A percentile compares a stretch with the other conserved stretches of the same genome.
Conservation (phyloP, 352 stramenopile genomes). For the Sclerospora graminicola region DNA sequence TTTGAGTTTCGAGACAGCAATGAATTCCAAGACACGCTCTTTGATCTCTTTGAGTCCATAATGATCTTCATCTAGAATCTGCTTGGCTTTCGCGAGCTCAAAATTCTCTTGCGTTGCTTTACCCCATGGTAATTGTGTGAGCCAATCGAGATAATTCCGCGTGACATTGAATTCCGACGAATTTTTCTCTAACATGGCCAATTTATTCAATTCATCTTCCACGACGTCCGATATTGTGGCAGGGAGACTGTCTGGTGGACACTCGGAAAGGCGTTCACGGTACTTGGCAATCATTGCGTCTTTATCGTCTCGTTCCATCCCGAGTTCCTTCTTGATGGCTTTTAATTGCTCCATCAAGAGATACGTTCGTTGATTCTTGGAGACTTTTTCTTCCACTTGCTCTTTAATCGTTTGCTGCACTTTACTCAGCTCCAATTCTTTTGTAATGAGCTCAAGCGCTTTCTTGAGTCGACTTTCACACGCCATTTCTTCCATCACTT, state of each 20-base stretch:
- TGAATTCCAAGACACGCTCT: conserved; percentile 98
- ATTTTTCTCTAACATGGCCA: conserved; percentile 97
- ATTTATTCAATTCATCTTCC: conserved; percentile 96
- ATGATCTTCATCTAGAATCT: conserved; percentile 94
- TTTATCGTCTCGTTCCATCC: conserved; percentile 99
- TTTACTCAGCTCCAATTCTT: conserved; percentile 94
- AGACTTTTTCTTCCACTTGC: conserved; percentile 87
- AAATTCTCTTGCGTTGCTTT: conserved; percentile 94
- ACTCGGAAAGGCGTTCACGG: conserved; percentile 73
- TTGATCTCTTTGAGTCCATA: conserved; percentile 98
- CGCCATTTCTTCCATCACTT: conserved; percentile 93
- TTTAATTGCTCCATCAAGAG: conserved; percentile 98
- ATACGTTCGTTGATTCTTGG: conserved; percentile 97
- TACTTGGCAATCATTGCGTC: conserved; percentile 96
- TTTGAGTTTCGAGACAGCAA: conserved; percentile 96
- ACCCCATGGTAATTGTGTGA: conserved; percentile 96
- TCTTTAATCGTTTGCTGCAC: conserved; percentile 97
- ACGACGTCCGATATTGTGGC: conserved; percentile 88
- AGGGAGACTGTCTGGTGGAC: conserved; percentile 55
- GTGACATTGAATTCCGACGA: conserved; percentile 98
- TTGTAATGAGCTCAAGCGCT: conserved; percentile 93
- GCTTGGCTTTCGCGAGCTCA: conserved; percentile 88
- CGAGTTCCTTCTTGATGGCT: conserved; percentile 99
- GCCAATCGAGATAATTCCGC: conserved; percentile 97
- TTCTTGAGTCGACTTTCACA: conserved; percentile 92